Conservation (phyloP, 2,329 filamentous ascomycete genomes). For the Apiospora marii region DNA sequence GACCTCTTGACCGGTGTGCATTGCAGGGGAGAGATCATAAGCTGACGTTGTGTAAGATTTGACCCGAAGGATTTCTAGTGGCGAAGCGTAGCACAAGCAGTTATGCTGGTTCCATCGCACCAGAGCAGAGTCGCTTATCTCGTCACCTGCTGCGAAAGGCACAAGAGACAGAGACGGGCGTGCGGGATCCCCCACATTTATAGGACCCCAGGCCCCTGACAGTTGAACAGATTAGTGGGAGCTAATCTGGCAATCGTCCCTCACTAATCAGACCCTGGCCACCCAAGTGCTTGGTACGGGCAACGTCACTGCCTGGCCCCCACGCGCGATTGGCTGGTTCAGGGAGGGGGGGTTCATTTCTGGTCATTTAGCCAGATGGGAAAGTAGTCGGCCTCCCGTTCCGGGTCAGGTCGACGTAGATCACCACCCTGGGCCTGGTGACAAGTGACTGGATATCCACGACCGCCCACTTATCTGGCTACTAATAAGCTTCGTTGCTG, state of each 20-base stretch:
- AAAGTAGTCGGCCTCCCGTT: neutral
- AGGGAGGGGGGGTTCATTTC: neutral
- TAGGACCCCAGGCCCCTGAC: neutral
- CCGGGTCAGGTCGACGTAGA: constrained; percentile 5
- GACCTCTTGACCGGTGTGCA: neutral
- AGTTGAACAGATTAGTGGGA: neutral
- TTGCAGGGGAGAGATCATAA: neutral
- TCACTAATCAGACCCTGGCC: neutral
- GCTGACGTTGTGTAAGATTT: neutral
- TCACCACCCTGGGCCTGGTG: neutral
- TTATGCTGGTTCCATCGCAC: neutral
- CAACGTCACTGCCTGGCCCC: neutral
- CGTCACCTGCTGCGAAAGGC: too few relatives aligned
- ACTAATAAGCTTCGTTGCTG: neutral
- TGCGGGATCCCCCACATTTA: neutral
- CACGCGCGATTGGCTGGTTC: neutral
- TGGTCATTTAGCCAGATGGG: neutral
- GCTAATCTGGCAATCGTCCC: neutral
- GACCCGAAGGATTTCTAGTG: neutral
- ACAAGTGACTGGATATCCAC: neutral
- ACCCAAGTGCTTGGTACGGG: constrained; percentile 11
- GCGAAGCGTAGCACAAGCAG: neutral
- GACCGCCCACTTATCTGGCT: neutral
- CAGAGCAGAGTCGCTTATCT: neutral
- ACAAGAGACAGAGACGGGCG: neutral